Conservation (phyloP, 2,329 filamentous ascomycete species). For the Cladorrhinum sp. region DNA sequence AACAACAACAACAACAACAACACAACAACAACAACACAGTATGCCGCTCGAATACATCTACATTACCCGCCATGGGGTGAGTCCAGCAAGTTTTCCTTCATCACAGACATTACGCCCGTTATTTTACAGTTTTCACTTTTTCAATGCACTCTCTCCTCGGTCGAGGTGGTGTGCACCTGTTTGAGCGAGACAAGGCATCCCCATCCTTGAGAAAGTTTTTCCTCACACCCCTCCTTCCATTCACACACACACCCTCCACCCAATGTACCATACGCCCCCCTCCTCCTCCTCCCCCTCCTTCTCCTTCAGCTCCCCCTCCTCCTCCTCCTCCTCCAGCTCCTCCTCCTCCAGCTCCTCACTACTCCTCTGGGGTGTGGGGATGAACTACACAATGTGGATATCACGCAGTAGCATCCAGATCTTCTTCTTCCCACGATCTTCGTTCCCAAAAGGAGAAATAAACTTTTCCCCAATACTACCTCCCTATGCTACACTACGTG, state of each 20-base stretch:
- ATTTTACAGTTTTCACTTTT: neutral
- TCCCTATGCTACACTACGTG: neutral
- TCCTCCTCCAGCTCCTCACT: no score
- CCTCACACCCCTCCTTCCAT: no score
- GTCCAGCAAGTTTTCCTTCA: constrained; percentile 32
- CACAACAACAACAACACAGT: neutral
- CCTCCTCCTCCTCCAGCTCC: neutral
- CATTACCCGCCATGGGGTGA: constrained; percentile 70
- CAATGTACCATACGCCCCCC: neutral
- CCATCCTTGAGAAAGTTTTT: no score
- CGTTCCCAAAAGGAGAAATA: neutral
- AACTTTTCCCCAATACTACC: neutral
- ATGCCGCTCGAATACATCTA: constrained; percentile 73
- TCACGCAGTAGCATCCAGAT: neutral
- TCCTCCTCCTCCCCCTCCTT: neutral
- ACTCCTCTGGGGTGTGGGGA: no score
- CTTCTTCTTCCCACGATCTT: neutral
- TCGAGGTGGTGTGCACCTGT: no score
- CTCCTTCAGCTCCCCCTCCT: neutral
- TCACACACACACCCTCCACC: neutral
- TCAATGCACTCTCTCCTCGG: neutral
- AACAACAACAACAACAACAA: neutral
- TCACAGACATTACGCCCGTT: neutral
- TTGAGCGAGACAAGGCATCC: no score
- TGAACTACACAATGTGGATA: neutral